Percentiles rank a stretch among this genome's conserved stretches.
These are phyloP conservation scores for Solanum chaucha DNA, from an alignment of 257 asterid genomes.

Conservation along the genomic window DNA sequence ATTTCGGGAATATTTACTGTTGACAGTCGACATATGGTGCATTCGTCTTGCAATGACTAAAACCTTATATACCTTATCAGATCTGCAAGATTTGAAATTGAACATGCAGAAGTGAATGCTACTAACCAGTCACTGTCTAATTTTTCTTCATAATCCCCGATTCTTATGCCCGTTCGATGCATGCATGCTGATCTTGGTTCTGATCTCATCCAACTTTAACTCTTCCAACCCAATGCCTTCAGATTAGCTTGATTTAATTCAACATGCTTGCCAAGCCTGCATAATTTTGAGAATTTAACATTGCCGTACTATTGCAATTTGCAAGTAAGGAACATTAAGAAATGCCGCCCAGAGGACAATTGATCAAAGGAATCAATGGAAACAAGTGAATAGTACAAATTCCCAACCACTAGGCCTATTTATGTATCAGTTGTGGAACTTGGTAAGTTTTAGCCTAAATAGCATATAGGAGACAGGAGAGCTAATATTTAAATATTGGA, in stretches of 20 bases:
- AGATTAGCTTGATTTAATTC: conserved; percentile 47
- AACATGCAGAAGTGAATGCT: not conserved
- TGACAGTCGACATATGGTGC: not conserved
- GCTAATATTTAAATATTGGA: not conserved
- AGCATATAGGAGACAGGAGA: not conserved
- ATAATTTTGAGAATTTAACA: not conserved
- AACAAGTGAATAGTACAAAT: not conserved
- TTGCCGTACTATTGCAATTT: not conserved
- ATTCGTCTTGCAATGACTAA: not conserved
- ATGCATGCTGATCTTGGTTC: not conserved
- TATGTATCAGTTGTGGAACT: not conserved
- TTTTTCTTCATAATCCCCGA: not conserved
- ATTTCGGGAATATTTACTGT: not conserved
- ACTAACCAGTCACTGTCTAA: not conserved
- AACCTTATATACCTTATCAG: not conserved
- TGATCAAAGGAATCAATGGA: not conserved
- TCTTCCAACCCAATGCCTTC: conserved; percentile 67
- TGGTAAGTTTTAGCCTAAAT: not conserved
- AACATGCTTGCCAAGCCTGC: conserved; percentile 77
- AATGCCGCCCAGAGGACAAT: not conserved
- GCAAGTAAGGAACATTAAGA: not conserved
- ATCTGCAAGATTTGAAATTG: not conserved
- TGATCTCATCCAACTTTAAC: conserved; percentile 7
- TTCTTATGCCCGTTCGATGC: not conserved
- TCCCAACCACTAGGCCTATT: not conserved